These are phyloP conservation scores for Trypanosoma congolense DNA, from an alignment of 208 protist species.

Conservation along the genomic window DNA sequence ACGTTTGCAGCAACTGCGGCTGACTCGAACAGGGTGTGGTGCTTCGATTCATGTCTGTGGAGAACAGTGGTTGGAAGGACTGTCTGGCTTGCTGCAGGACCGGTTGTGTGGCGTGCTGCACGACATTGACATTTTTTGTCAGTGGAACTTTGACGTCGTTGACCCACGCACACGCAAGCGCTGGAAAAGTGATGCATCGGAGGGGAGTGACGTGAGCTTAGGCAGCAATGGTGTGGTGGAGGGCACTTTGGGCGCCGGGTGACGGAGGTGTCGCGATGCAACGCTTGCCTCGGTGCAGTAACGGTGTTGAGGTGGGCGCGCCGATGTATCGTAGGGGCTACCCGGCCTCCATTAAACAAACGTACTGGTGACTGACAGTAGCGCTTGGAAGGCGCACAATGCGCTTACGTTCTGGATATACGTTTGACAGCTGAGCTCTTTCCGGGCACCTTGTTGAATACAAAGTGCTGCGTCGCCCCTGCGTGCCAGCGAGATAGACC, in stretches of 20 bases:
- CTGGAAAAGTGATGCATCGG: conserved; percentile 1
- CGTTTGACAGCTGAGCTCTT: no score
- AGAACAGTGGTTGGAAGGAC: neutral
- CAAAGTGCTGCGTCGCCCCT: no score
- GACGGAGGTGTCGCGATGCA: neutral
- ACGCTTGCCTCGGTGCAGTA: neutral
- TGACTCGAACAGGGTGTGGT: conserved; percentile 17
- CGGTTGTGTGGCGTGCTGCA: conserved; percentile 19
- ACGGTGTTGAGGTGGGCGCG: neutral
- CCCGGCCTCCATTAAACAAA: neutral
- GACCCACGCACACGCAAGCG: conserved; percentile 55
- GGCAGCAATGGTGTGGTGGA: conserved; percentile 12
- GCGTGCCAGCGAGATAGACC: no score
- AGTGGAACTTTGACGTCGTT: conserved; percentile 63
- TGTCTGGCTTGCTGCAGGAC: conserved; percentile 1
- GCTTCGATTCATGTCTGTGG: conserved; percentile 5
- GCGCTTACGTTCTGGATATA: no score
- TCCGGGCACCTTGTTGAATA: no score
- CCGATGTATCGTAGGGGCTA: no score
- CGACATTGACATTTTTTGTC: conserved; percentile 58
- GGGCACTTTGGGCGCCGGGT: neutral
- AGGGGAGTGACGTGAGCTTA: conserved; percentile 13
- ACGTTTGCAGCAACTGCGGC: conserved; percentile 31
- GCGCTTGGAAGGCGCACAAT: no score
- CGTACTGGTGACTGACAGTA: no score